Evolutionary conservation across 371 early-diverging fungal species (phyloP), one percentile per base, ranked within the genome.

Genomic region (Mucor ambiguus): DNA sequence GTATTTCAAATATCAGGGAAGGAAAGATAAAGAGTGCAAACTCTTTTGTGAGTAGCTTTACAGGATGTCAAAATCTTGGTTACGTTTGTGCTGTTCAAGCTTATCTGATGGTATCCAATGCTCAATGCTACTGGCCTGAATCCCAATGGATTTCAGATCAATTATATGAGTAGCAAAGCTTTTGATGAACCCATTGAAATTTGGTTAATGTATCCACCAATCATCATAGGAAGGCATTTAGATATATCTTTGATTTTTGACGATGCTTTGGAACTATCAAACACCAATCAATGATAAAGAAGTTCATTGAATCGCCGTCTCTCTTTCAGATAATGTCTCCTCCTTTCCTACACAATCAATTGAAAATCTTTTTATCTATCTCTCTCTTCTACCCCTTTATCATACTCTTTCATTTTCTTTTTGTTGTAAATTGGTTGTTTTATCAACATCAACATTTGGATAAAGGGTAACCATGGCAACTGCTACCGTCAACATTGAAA

Each of bases 301-400:
- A 43, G 59, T 59, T 12, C 55, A 38, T 63, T 63, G 18, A 63
- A 63, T 28, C 63, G 55, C 63, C 63, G 63, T 30, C 35, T 28
- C 14, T 35, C 16, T 41, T 38, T 38, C 52, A 52, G 24, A 48
- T 24, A 48, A 24, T 48, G n/a, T 48, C 22, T 46, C 22, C 46
- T 18, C 24, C 20, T 24, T 16, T 33, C 14, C 52, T 24, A 4
- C 8, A 16, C n/a, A 54, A 55, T 22, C 33, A 54, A 29, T 11
- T 32, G 56, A 56, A 33, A 56, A 33, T 29, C 18, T 56, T 56
- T 56, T 56, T 14, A 10, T 52, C 26, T 11, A 10, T 29, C 29
- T 54, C 26, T 20, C 24, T 55, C 55, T 41, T 18, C 56, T 48
- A 44, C 22, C 43, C 32, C 41, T 16, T 44, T 61, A 44, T 24